Percentiles rank a stretch among this genome's conserved stretches.
Conservation (phyloP, 306 rosid genomes). For the Nissolia schottii region DNA sequence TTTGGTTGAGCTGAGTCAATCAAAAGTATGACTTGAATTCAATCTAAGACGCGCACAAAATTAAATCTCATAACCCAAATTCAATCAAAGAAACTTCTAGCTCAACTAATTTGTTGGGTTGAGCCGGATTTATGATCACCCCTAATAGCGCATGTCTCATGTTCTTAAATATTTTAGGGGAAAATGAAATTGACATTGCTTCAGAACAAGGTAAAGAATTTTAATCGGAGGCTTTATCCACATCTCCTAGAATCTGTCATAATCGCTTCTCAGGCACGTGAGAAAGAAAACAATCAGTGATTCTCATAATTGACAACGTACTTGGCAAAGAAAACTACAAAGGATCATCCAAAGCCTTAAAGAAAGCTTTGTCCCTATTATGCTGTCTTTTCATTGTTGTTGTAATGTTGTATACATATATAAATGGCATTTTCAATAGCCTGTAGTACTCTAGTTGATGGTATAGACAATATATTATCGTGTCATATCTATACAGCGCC, state of each 20-base stretch:
- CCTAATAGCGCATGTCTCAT: too few relatives aligned
- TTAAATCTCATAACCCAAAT: too few relatives aligned
- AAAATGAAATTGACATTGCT: not conserved
- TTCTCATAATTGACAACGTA: slow-evolving; percentile 14
- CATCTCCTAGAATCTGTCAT: not conserved
- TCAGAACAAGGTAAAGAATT: slow-evolving; percentile 10
- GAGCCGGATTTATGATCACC: too few relatives aligned
- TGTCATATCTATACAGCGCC: not conserved
- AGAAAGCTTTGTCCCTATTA: not conserved
- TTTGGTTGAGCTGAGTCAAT: too few relatives aligned
- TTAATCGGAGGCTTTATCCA: not conserved
- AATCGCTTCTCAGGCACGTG: not conserved
- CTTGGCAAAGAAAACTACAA: not conserved
- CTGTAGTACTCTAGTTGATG: not conserved
- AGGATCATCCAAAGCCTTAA: not conserved
- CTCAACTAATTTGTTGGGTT: too few relatives aligned
- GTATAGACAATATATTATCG: not conserved
- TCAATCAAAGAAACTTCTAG: too few relatives aligned
- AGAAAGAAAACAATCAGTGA: not conserved
- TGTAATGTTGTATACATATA: not conserved
- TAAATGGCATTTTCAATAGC: not conserved
- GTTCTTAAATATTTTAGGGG: not conserved
- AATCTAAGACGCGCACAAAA: too few relatives aligned
- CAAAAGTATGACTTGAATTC: too few relatives aligned
- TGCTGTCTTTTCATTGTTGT: not conserved